A percentile compares a stretch with the other conserved stretches of the same genome.
phyloP scores from a whole-genome alignment of 768 basidiomycete genomes.

The Filobasidium wieringae region DNA sequence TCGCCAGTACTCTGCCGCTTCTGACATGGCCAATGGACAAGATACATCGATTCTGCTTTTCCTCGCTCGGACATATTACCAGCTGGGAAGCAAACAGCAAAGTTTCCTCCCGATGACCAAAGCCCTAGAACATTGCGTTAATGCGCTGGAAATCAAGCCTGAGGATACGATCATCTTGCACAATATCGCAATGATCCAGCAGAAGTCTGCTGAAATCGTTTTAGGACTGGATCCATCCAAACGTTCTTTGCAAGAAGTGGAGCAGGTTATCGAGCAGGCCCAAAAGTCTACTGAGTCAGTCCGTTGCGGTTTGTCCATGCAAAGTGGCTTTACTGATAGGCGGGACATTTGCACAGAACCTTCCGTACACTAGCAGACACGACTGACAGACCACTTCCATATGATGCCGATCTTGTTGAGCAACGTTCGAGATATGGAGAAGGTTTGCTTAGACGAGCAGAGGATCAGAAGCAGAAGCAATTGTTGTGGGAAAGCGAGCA shows the following conservation, averaged over 20 bases:
- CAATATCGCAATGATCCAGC: conserved; percentile 97
- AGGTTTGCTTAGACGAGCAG: conserved; percentile 65
- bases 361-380: conserved; percentile 75
- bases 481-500: conserved; percentile 43
- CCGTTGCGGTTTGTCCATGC: neutral
- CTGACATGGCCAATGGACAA: conserved; percentile 59
- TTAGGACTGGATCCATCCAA: conserved; percentile 61
- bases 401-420: conserved; percentile 74
- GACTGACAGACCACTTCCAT: conserved; percentile 57
- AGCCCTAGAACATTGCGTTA: conserved; percentile 48
- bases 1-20: conserved; percentile 90
- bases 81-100: conserved; percentile 82
- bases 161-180: conserved; percentile 81
- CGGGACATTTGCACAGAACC: conserved; percentile 44
- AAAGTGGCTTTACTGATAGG: neutral
- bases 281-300: conserved; percentile 72
- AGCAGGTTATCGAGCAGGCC: conserved; percentile 66
- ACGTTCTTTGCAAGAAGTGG: conserved; percentile 67
- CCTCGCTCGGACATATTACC: conserved; percentile 84
- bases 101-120: conserved; percentile 67
- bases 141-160: conserved; percentile 78
- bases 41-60: conserved; percentile 69
- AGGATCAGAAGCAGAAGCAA: conserved; percentile 74
- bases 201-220: conserved; percentile 85
- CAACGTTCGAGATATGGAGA: conserved; percentile 83